Conservation (phyloP, 2,329 filamentous ascomycete species). For the Pyricularia sp. region DNA sequence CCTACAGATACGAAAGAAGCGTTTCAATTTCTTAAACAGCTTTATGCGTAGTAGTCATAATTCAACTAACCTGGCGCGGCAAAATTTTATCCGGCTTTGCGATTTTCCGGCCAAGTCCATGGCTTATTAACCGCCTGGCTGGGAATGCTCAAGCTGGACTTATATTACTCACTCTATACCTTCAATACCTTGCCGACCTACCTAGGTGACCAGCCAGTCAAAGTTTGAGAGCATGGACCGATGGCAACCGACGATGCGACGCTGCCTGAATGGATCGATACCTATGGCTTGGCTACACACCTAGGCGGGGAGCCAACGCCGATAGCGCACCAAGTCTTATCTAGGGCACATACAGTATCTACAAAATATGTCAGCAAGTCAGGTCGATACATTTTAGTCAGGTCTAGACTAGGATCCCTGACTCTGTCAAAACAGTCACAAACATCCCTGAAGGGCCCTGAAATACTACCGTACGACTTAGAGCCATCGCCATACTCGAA, state of each 20-base stretch:
- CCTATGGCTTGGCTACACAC: not conserved
- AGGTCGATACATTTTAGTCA: not conserved
- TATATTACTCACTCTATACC: not conserved
- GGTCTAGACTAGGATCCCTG: not conserved
- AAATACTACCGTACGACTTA: not conserved
- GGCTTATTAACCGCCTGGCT: not conserved
- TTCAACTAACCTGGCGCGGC: not conserved
- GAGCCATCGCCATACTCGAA: not conserved
- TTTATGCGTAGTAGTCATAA: not conserved
- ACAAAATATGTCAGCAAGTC: not conserved
- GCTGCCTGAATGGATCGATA: not conserved
- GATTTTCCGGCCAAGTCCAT: not conserved
- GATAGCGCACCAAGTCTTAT: not conserved
- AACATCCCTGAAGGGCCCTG: not conserved
- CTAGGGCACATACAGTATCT: not conserved
- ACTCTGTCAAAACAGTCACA: not conserved
- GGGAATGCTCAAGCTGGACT: too few species aligned
- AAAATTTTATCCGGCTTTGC: not conserved
- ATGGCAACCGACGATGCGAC: not conserved
- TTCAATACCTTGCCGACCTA: not conserved
- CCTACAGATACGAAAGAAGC: not conserved
- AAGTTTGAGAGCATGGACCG: not conserved
- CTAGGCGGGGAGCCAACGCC: not conserved
- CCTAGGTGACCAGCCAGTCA: not conserved
- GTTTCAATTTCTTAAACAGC: not conserved